phyloP scores from a whole-genome alignment of 1,139 yeast genomes.

The Diutina scorzettiae region DNA sequence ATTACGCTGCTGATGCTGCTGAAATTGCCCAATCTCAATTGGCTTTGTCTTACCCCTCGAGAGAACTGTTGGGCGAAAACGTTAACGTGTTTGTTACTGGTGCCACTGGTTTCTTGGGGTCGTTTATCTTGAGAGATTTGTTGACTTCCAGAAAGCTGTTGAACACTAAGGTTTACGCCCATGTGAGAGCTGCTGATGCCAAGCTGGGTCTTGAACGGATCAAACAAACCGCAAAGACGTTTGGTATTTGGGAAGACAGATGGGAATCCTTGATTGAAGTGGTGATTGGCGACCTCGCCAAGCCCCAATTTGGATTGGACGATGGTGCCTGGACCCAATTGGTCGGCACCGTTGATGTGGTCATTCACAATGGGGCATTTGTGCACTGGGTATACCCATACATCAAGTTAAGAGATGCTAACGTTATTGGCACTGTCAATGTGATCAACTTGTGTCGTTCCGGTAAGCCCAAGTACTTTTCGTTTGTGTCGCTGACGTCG shows the following conservation, averaged over 20 bases:
- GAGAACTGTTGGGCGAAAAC: conserved; percentile 17
- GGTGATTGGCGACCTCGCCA: conserved; percentile 74
- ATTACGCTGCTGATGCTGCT: conserved; percentile 69
- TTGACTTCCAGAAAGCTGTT: conserved; percentile 32
- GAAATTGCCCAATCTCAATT: conserved; percentile 37
- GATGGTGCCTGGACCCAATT: conserved; percentile 46
- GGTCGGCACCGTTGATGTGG: conserved; percentile 54
- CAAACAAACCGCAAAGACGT: conserved; percentile 64
- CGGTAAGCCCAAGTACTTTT: conserved; percentile 78
- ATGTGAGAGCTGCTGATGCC: conserved; percentile 73
- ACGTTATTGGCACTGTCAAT: conserved; percentile 79
- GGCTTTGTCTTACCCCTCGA: conserved; percentile 22
- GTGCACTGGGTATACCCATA: conserved; percentile 99
- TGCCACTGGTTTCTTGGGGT: conserved; percentile 92
- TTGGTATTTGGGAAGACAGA: conserved; percentile 70
- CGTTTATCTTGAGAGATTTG: conserved; percentile 71
- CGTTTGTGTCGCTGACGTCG: conserved; percentile 94
- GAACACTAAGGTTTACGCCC: conserved; percentile 60
- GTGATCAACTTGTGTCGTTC: conserved; percentile 67
- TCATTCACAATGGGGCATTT: conserved; percentile 93
- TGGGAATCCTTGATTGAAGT: conserved; percentile 52
- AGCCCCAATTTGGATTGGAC: conserved; percentile 59
- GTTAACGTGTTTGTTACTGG: conserved; percentile 84
- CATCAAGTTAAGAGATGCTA: conserved; percentile 80
- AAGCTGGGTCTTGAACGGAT: conserved; percentile 67